Base-by-base conservation (phyloP, 2,329 filamentous ascomycete genomes). In the Diaporthe batatas region DNA sequence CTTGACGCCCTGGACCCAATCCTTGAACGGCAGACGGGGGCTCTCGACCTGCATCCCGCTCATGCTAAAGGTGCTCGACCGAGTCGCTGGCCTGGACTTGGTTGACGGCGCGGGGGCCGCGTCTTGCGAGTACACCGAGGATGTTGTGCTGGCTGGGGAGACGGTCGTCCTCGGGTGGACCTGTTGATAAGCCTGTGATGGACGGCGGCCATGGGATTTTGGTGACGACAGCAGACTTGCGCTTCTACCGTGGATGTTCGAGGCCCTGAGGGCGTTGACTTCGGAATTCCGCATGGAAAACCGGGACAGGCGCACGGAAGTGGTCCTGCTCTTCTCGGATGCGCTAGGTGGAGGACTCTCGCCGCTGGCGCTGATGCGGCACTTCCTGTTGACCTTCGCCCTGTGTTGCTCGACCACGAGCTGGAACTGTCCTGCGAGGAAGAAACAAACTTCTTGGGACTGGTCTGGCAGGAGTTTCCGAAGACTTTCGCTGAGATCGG, bases 371-470 rank as follows among this genome's bases (percentile, higher is more conserved):
- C 42, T 71, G 18, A 64, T 67, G 25, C 70, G 73, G 39, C 71
- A 74, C 10, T 62, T 70, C 21, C 73, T 57, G 59, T 68, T 70
- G 32, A 74, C 68, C 32, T 74, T 74, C 7, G 73, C 73, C 10
- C 73, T 53, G 53, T 74, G 71, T 49, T 74, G 73, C 49, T 74
- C 73, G 16, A 74, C 70, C 6, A 74, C 73, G 4, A 74, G 68
- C 39, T 74, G 73, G 53, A 74, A 70, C 49, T 74, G 73, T 12
- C 73, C 73, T 2, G 73, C 73, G 8, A 74, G 32, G 59, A 68
- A 74, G 36, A 73, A 57, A 7, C 68, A 69, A 7, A 69, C 54
- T 32, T 71, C 71, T 21, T 64, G 71, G 11, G 67, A 29, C 47
- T 74, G 73, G 4, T 74, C 71, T 4, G 73, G 73, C 10, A 74